Evolutionary conservation across 345 rosid species (phyloP), one percentile per base, ranked within the genome.

Genomic region (Clausena lansium): DNA sequence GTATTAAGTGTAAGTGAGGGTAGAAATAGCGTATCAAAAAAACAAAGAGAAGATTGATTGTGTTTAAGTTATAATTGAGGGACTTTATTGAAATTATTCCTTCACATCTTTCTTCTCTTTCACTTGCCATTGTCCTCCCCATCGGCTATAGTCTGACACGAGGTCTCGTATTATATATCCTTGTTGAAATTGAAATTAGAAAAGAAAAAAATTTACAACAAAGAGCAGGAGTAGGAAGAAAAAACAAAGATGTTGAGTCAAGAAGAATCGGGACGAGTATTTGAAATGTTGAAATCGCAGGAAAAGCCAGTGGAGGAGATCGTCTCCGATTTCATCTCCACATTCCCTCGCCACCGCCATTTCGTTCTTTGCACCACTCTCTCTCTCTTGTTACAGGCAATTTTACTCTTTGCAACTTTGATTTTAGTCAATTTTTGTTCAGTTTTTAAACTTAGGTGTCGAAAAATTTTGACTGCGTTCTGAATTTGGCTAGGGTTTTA

Each of bases 331-430:
- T 91, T 90, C 87, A 80, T 70, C 83, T 84, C 94, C 61, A 82
- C 80, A 19, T 79, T 94, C 85, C 39, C 80, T 59, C 84, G 72
- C 71, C 38, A 80, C 62, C 91, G 86, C 69, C 66, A 76, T 70
- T 82, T 91, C 83, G 45, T 71, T 67, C 80, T 84, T 83, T 94
- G 96, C 88, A 77, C 61, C 68, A 88, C 94, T 76, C 94, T 90
- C 63, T 82, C 67, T 1, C 78, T 89, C 39, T 77, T 92, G 74
- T 75, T 94, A 69, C 85, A 92, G 97, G 98, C 80, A 79, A 76
- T 52, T 74, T 17, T 63, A 7, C 27, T 2, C 33, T 39, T 45
- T 1, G 28, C 54, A 27, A 25, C 33, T 14, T 69, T 15, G 57
- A 32, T 71, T 45, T 45, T 71, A 13, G 6, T 24, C n/a, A 35